Base-by-base conservation (phyloP, 2,329 filamentous ascomycete genomes). In the Pleoardoris graminearum region DNA sequence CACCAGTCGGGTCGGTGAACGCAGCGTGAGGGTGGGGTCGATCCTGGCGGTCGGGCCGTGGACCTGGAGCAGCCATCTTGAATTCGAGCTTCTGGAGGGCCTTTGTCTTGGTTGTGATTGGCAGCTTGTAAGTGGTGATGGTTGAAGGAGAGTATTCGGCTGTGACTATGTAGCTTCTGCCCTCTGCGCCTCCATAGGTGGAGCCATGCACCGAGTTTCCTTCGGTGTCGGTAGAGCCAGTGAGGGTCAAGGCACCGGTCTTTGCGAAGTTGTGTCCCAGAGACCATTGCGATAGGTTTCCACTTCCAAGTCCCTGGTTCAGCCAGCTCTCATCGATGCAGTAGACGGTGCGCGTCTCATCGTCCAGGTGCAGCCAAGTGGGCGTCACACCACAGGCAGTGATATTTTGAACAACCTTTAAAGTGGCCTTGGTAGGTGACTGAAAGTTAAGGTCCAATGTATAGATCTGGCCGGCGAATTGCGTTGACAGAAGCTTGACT, bases 1-100 rank as follows among this genome's bases (percentile, higher is more conserved):
- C 65, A 11, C 79, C 78, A 0, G 79, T 79, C 0, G 77, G 79
- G 54, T 80, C 81, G 10, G 74, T 67, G 59, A 80, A 75, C 4
- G 76, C 76, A 16, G 79, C 75, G 68, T 85, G 82, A 7, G 81
- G 82, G 59, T 85, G 82, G 5, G 82, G 75, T 4, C 75, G 76
- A 51, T 83, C 78, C 64, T 85, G 82, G n/a, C 82, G 78, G 25
- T 61, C 66, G 4, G 78, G 69, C 39, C 75, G 70, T 10, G 79
- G 73, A 0, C 80, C 80, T 0, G 74, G 72, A 5, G 59, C 60
- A 33, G 54, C 44, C 63, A 68, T 66, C 2, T 60, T 69, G 35
- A 63, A 71, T 44, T 68, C 67, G 17, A 72, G 19, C 7, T 63
- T 61, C 43, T 70, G 67, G 1, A 69, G 58, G 7, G 66, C 59